Conservation (phyloP, 495 filamentous ascomycete species). For the Penicillium herquei region DNA sequence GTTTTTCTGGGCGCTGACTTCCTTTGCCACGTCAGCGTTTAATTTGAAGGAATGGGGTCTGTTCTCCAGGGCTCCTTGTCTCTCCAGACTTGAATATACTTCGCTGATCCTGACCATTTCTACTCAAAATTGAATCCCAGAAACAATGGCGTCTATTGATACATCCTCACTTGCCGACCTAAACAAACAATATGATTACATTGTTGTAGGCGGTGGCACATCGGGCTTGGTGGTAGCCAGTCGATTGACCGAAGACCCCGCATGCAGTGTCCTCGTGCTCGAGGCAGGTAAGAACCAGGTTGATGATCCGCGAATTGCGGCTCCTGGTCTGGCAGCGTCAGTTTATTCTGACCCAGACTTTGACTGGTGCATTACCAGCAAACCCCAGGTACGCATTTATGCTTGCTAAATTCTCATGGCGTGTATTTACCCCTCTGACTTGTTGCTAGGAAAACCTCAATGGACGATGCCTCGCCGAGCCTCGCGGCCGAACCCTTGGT, state of each 20-base stretch:
- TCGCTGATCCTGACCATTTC: neutral
- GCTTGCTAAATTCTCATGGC: neutral
- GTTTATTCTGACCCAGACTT: conserved; percentile 45
- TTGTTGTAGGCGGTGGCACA: conserved; percentile 14
- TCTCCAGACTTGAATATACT: too few relatives aligned
- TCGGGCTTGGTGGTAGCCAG: conserved; percentile 1
- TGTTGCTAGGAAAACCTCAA: conserved; percentile 18
- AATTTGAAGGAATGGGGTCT: too few relatives aligned
- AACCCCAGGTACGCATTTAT: conserved; percentile 38
- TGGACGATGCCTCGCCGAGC: conserved; percentile 24
- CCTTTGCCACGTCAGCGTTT: neutral
- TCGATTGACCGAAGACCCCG: neutral
- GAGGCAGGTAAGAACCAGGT: conserved; percentile 47
- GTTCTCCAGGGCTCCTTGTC: too few relatives aligned
- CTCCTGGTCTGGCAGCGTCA: conserved; percentile 38
- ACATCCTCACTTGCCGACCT: conserved; percentile 1
- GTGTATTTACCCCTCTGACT: neutral
- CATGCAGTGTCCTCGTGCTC: conserved; percentile 33
- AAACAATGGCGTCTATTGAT: conserved; percentile 1
- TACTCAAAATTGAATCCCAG: neutral
- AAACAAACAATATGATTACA: conserved; percentile 3
- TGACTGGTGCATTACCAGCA: conserved; percentile 52
- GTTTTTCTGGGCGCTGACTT: neutral
- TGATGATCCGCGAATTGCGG: conserved; percentile 38
- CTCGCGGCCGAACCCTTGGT: conserved; percentile 52